A percentile compares a stretch with the other conserved stretches of the same genome.
phyloP scores from a whole-genome alignment of 768 basidiomycete genomes.

The Suillus clintonianus region DNA sequence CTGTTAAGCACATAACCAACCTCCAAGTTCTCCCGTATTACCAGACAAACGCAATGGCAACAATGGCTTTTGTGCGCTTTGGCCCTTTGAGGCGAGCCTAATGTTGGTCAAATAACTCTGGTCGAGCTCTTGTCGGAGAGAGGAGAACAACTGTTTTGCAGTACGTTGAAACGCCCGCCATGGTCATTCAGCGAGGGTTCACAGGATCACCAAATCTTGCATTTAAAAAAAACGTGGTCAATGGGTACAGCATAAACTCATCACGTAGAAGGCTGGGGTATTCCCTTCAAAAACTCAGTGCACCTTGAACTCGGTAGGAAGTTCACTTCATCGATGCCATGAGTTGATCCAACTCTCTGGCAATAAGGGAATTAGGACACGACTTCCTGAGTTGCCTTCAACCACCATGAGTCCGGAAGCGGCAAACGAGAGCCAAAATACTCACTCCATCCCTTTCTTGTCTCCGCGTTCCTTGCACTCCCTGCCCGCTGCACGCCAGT shows the following conservation, averaged over 20 bases:
- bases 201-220: too few relatives aligned
- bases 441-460: conserved; percentile 82
- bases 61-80: not conserved
- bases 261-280: not conserved
- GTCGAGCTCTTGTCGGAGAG: not conserved
- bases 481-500: conserved; percentile 85
- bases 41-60: not conserved
- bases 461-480: conserved; percentile 91
- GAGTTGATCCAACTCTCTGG: conserved; percentile 73
- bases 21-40: not conserved
- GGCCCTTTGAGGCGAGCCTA: not conserved
- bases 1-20: not conserved
- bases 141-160: not conserved
- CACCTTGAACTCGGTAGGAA: not conserved
- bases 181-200: too few relatives aligned
- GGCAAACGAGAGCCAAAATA: conserved; percentile 18
- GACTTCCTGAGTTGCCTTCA: conserved; percentile 67
- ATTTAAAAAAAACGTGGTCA: not conserved
- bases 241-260: not conserved
- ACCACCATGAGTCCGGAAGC: conserved; percentile 8
- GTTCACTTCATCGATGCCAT: conserved; percentile 65
- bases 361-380: conserved; percentile 80
- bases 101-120: not conserved
- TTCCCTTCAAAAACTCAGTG: not conserved
- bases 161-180: not conserved